Conservation (phyloP, 2,329 filamentous ascomycete genomes). For the Lizonia empirigonia region DNA sequence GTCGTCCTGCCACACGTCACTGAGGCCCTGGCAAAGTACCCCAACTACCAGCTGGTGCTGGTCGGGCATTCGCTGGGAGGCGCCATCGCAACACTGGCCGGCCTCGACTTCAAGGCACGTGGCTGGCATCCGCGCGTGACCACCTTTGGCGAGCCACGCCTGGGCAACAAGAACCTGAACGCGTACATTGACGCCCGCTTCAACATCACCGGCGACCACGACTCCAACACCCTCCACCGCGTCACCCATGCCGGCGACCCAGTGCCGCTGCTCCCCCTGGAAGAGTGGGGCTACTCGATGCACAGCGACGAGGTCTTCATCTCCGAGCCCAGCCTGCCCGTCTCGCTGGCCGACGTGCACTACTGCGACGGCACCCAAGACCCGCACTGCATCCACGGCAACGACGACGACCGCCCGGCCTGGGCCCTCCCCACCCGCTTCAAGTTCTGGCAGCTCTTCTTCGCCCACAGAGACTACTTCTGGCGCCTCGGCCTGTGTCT, state of each 20-base stretch:
- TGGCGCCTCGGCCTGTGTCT: constrained; percentile 90
- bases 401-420: constrained; percentile 36
- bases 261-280: constrained; percentile 81
- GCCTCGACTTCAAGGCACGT: constrained; percentile 76
- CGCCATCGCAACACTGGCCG: constrained; percentile 86
- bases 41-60: constrained; percentile 74
- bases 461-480: constrained; percentile 95
- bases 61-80: constrained; percentile 93
- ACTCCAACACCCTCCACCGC: constrained; percentile 64
- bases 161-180: constrained; percentile 61
- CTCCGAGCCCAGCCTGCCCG: constrained; percentile 70
- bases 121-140: constrained; percentile 80
- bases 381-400: constrained; percentile 70
- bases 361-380: constrained; percentile 76
- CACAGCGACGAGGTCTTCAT: constrained; percentile 92
- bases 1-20: constrained; percentile 71
- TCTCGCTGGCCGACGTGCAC: constrained; percentile 69
- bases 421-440: constrained; percentile 60
- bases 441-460: constrained; percentile 90
- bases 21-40: constrained; percentile 64
- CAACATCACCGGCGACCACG: constrained; percentile 31
- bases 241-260: constrained; percentile 89
- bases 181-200: constrained; percentile 62
- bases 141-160: constrained; percentile 86
- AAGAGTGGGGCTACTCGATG: constrained; percentile 84